Evolutionary conservation across 345 rosid species (phyloP), one percentile per base, ranked within the genome.

Genomic region (Draba incana): DNA sequence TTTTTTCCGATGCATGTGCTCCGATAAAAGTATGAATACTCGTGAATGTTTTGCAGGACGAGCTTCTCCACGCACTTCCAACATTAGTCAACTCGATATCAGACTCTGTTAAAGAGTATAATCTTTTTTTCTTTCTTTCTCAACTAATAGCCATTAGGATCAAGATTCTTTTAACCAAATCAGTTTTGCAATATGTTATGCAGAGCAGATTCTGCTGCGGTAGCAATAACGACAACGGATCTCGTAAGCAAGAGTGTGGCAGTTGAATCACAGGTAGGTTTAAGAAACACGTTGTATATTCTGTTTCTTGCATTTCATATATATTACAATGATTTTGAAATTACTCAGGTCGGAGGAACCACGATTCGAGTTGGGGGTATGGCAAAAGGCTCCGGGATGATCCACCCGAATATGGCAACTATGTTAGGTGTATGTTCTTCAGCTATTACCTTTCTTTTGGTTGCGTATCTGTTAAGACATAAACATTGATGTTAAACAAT

Each of bases 331-430:
- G 24, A 0, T 62, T 35, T 20, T 63, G 44, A 47, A 12, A 5
- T 71, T 74, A 7, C 56, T 48, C 84, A 91, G 99, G 90, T 87
- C 51, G 95, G 97, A 64, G 96, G 85, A 39, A 80, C 79, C 33
- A 75, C 56, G 16, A 64, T 91, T 74, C 75, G 85, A 70, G 77
- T 94, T 71, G 99, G 99, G 5, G 99, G 99, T 72, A 94, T 94
- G 88, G 96, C 96, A 20, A 94, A 91, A 74, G 99, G 99, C 75
- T 94, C 98, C 25, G 98, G 99, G 50, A 94, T 94, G 99, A 91
- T 94, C 70, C 99, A 89, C 74, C 97, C 99, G 53, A 89, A 94
- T 73, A 89, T 94, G 99, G 99, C 96, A 44, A 94, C 96, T 58
- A 75, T 91, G 95, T 84, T 94, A 59, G 95, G 99, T 75, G 98